Evolutionary conservation across 176 grass and related monocot species (phyloP).

Genomic region (Neostapfia colusana): DNA sequence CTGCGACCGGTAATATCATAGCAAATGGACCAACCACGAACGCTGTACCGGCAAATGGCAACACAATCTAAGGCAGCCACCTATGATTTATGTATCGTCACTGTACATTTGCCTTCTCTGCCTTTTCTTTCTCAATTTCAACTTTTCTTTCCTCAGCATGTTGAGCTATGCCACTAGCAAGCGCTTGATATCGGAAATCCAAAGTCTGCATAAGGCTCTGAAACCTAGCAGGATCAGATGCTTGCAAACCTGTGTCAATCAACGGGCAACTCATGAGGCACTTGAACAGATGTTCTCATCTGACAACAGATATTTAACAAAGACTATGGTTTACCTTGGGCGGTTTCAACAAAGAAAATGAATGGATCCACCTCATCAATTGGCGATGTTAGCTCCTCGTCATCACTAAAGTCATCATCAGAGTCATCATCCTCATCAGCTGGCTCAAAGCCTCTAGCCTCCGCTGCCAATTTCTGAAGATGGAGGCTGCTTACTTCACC

Average conservation of each 20-base stretch:
- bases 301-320: neutral
- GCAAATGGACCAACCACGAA: too few relatives aligned
- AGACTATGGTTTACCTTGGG: slow-evolving; percentile 59
- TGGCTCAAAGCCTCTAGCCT: slow-evolving; percentile 86
- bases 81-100: too few relatives aligned
- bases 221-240: slow-evolving; percentile 60
- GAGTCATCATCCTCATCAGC: slow-evolving; percentile 78
- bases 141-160: slow-evolving; percentile 70
- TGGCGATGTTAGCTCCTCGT: slow-evolving; percentile 75
- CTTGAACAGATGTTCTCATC: neutral
- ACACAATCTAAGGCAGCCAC: too few relatives aligned
- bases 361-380: slow-evolving; percentile 94
- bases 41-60: too few relatives aligned
- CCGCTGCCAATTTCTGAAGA: slow-evolving; percentile 71
- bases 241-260: slow-evolving; percentile 57
- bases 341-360: slow-evolving; percentile 81
- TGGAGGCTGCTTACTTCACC: slow-evolving; percentile 64
- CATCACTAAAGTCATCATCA: slow-evolving; percentile 73
- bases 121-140: slow-evolving; percentile 80
- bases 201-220: slow-evolving; percentile 76
- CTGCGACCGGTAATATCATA: too few relatives aligned
- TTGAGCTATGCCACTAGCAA: slow-evolving; percentile 75
- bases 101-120: slow-evolving; percentile 53
- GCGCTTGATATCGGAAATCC: slow-evolving; percentile 71
- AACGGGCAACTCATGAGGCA: neutral